A percentile compares a stretch with the other conserved stretches of the same genome.
Evolutionary conservation across 169 alveolate species (phyloP).

Genomic region (Plasmodium ovale): DNA sequence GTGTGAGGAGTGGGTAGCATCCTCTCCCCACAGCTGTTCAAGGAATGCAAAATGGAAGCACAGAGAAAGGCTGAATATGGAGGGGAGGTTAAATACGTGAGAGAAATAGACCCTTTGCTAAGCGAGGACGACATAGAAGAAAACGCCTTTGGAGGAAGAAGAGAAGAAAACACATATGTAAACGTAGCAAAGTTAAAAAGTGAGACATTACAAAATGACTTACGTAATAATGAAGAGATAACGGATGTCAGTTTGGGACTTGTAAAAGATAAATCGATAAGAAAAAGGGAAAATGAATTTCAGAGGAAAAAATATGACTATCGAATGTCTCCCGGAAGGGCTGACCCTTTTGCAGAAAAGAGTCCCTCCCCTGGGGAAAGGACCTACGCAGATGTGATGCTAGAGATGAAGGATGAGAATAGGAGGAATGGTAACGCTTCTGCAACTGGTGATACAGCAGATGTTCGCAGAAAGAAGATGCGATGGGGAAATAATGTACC

Average conservation of each 20-base stretch:
- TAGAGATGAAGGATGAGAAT: constrained; percentile 31
- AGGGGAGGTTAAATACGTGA: constrained; percentile 12
- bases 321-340: constrained; percentile 88
- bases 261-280: constrained; percentile 78
- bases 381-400: constrained; percentile 78
- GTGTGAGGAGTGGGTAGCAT: too few species aligned
- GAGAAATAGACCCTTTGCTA: constrained; percentile 35
- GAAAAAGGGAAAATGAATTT: constrained; percentile 80
- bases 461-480: constrained; percentile 69
- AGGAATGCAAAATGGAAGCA: neutral
- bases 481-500: constrained; percentile 31
- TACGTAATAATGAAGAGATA: constrained; percentile 11
- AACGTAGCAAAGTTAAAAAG: constrained; percentile 10
- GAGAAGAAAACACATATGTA: neutral
- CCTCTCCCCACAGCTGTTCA: too few species aligned
- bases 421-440: constrained; percentile 25
- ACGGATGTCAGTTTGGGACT: constrained; percentile 32
- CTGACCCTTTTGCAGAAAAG: constrained; percentile 87
- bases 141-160: neutral
- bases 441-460: constrained; percentile 76
- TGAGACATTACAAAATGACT: constrained; percentile 31
- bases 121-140: constrained; percentile 1
- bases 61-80: neutral
- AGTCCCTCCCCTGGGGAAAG: constrained; percentile 83
- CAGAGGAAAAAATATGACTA: constrained; percentile 78